These are phyloP conservation scores for Austroboletus novae-zelandiae DNA, from an alignment of 1,284 basidiomycete species.

Conservation along the genomic window DNA sequence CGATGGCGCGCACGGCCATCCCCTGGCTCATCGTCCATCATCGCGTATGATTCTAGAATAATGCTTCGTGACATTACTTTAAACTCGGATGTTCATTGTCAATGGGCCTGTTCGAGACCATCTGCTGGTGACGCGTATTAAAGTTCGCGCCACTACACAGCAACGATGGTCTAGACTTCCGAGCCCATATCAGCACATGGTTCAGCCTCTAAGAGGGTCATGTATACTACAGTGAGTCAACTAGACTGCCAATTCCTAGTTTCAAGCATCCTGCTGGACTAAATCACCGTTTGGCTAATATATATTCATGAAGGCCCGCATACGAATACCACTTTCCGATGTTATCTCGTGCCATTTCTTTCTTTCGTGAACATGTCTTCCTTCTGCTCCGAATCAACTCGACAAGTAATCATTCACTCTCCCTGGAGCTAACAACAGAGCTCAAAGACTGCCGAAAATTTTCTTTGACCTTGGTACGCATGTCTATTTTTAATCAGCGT, in stretches of 20 bases:
- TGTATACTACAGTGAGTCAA: neutral
- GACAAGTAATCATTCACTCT: conserved; percentile 1
- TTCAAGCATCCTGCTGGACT: neutral
- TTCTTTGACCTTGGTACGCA: conserved; percentile 22
- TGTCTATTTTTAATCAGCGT: neutral
- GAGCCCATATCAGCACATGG: neutral
- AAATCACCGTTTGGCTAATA: conserved; percentile 7
- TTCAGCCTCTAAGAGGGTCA: neutral
- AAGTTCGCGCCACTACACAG: neutral
- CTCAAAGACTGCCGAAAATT: conserved; percentile 24
- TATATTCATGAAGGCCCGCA: neutral
- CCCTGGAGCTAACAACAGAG: conserved; percentile 20
- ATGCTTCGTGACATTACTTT: neutral
- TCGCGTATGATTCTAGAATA: neutral
- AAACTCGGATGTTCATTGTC: neutral
- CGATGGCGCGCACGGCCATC: neutral
- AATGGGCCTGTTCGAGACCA: conserved; percentile 8
- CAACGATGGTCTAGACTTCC: neutral
- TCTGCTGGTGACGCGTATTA: neutral
- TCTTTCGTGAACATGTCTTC: conserved; percentile 1
- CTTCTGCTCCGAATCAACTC: neutral
- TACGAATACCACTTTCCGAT: conserved; percentile 8
- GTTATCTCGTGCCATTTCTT: conserved; percentile 1
- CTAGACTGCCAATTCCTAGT: neutral
- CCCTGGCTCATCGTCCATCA: neutral